These are phyloP conservation scores for Diaporthe amygdali DNA, from an alignment of 2,329 filamentous ascomycete genomes.

Conservation along the genomic window DNA sequence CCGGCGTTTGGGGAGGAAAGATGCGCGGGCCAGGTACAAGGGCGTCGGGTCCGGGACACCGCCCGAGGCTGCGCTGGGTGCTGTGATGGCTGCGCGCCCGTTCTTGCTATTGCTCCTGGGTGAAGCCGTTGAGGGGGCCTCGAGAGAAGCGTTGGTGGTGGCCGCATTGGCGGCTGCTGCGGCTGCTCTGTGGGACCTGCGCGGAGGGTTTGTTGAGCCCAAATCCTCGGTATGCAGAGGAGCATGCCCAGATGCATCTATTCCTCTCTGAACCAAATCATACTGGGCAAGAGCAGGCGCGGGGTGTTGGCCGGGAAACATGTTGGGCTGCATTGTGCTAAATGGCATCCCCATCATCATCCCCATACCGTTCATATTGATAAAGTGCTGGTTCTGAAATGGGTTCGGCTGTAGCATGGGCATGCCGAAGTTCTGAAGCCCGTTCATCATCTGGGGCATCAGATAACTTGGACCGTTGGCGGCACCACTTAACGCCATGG, in stretches of 20 bases:
- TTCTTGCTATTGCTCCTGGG: background rate
- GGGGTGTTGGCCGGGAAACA: conserved; percentile 4
- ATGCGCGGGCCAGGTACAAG: conserved; percentile 65
- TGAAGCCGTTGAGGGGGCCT: background rate
- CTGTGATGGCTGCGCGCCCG: conserved; percentile 30
- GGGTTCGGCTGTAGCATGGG: background rate
- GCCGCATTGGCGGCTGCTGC: conserved; percentile 42
- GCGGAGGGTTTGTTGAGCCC: background rate
- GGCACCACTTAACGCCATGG: background rate
- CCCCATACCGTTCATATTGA: background rate
- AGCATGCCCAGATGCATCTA: background rate
- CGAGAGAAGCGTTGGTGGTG: conserved; percentile 28
- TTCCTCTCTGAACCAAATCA: background rate
- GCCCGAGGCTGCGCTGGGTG: conserved; percentile 51
- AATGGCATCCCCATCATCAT: conserved; percentile 11
- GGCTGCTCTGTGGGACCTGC: background rate
- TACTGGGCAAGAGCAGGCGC: background rate
- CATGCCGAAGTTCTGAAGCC: conserved; percentile 3
- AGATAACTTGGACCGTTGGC: background rate
- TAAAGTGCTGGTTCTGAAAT: background rate
- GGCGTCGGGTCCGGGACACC: conserved; percentile 65
- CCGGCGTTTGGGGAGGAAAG: conserved; percentile 46
- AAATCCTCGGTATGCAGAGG: background rate
- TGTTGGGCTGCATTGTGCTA: conserved; percentile 4
- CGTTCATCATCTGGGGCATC: conserved; percentile 7